phyloP scores from a whole-genome alignment of 805 yeast species.

The Zygotorulaspora florentina region DNA sequence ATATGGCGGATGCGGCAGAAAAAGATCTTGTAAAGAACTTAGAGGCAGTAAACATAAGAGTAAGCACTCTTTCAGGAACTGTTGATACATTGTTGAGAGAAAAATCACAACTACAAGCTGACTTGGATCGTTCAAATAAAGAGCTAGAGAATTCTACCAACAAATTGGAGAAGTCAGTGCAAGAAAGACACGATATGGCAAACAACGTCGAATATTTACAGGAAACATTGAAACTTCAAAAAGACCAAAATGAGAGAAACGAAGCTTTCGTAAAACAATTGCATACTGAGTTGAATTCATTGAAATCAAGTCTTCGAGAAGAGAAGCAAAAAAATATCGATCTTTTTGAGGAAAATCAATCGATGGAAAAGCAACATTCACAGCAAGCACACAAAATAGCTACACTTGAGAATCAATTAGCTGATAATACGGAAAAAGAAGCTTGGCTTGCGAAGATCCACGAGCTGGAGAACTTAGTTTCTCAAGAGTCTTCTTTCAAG shows the following conservation, averaged over 20 bases:
- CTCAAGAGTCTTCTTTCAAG: conserved; percentile 43
- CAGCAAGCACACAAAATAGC: conserved; percentile 46
- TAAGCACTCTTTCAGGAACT: conserved; percentile 51
- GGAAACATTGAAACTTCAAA: conserved; percentile 31
- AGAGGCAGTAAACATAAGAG: conserved; percentile 47
- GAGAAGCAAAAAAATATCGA: conserved; percentile 53
- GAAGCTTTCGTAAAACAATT: conserved; percentile 38
- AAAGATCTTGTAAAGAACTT: conserved; percentile 45
- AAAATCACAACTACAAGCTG: conserved; percentile 53
- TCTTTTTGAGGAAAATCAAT: conserved; percentile 62
- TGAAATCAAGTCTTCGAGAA: conserved; percentile 36
- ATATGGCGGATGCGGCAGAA: conserved; percentile 39
- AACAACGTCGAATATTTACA: conserved; percentile 25
- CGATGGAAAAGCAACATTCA: conserved; percentile 51
- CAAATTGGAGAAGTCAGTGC: conserved; percentile 13
- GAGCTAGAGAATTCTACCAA: conserved; percentile 32
- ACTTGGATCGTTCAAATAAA: conserved; percentile 46
- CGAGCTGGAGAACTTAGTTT: conserved; percentile 49
- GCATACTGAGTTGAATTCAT: conserved; percentile 28
- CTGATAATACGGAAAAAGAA: conserved; percentile 49
- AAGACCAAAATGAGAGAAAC: conserved; percentile 31
- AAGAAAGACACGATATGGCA: conserved; percentile 23
- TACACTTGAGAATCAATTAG: conserved; percentile 45
- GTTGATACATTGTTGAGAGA: conserved; percentile 60
- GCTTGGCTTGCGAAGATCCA: conserved; percentile 55